These are phyloP conservation scores for Pleurotus djamor DNA, from an alignment of 768 basidiomycete genomes.

Conservation along the genomic window DNA sequence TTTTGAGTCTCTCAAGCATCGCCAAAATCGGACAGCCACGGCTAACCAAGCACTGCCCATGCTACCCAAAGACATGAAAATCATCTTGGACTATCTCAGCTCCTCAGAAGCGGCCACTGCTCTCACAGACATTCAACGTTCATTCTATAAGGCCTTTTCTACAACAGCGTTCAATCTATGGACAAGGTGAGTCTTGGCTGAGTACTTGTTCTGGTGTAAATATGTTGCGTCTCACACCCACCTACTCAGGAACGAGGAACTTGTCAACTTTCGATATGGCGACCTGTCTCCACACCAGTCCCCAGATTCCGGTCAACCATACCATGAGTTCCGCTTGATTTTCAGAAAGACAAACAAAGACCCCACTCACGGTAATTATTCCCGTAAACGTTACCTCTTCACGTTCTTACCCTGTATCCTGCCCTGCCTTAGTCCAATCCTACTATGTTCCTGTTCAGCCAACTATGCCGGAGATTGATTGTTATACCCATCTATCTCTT, in stretches of 20 bases:
- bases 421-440: constrained; percentile 12
- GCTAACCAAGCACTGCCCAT: constrained; percentile 7
- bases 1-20: constrained; percentile 8
- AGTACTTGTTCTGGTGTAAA: no score
- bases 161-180: constrained; percentile 15
- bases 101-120: not conserved
- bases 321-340: not conserved
- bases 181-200: no score
- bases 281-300: not conserved
- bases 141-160: constrained; percentile 16
- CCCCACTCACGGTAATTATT: not conserved
- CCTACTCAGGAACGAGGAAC: constrained; percentile 13
- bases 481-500: constrained; percentile 9
- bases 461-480: constrained; percentile 16
- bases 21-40: constrained; percentile 8
- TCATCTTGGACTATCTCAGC: constrained; percentile 6
- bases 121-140: constrained; percentile 5
- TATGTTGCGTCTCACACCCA: not conserved
- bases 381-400: no score
- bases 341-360: not conserved
- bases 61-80: constrained; percentile 8
- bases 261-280: constrained; percentile 6
- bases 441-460: constrained; percentile 9
- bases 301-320: not conserved
- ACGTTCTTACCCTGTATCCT: no score